Evolutionary conservation across 2,329 filamentous ascomycete species (phyloP).

Genomic region (Rutstroemia sp.): DNA sequence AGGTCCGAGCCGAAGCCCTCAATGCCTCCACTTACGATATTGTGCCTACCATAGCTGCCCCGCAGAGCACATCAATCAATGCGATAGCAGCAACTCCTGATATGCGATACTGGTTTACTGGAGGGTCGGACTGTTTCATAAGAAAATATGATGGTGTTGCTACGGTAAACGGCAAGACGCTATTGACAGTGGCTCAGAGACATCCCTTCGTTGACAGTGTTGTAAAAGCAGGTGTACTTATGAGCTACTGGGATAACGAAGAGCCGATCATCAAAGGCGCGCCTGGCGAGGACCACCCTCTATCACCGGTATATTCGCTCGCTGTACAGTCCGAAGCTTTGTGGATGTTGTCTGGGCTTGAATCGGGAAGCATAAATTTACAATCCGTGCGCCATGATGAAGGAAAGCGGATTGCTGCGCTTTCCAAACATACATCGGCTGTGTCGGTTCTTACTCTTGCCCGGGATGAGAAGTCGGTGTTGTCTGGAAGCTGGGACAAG

Average conservation of each 20-base stretch:
- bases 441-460: slow-evolving; percentile 81
- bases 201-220: slow-evolving; percentile 98
- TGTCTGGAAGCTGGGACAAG: slow-evolving; percentile 97
- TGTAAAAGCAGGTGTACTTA: slow-evolving; percentile 84
- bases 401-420: slow-evolving; percentile 75
- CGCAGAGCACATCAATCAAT: slow-evolving; percentile 93
- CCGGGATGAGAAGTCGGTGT: slow-evolving; percentile 75
- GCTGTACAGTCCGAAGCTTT: slow-evolving; percentile 84
- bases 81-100: slow-evolving; percentile 87
- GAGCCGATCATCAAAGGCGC: slow-evolving; percentile 45
- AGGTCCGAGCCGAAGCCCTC: slow-evolving; percentile 69
- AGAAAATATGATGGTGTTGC: slow-evolving; percentile 94
- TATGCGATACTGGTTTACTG: slow-evolving; percentile 90
- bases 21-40: slow-evolving; percentile 84
- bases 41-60: slow-evolving; percentile 91
- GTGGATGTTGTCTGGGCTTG: slow-evolving; percentile 85
- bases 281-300: slow-evolving; percentile 45
- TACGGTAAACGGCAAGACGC: slow-evolving; percentile 89
- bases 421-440: slow-evolving; percentile 81
- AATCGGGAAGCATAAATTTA: slow-evolving; percentile 86
- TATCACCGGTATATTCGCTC: slow-evolving; percentile 92
- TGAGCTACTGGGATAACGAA: slow-evolving; percentile 99
- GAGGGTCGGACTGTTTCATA: slow-evolving; percentile 91
- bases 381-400: slow-evolving; percentile 93
- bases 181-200: slow-evolving; percentile 87